Conservation (phyloP, 371 early-diverging fungal genomes). For the Actinomortierella wolfii region DNA sequence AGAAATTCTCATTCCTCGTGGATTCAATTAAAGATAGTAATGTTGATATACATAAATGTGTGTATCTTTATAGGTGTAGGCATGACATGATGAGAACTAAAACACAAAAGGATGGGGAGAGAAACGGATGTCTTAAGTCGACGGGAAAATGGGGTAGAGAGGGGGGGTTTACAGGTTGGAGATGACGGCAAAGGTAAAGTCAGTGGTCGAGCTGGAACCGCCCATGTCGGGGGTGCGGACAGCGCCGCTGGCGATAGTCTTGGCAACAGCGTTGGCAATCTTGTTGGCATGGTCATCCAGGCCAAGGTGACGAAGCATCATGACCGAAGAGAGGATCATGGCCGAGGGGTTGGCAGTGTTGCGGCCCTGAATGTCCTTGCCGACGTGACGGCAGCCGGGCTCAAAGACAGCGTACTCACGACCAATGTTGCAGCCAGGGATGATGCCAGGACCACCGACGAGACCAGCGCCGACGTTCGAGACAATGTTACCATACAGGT, state of each 20-base stretch:
- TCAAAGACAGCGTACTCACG: constrained; percentile 96
- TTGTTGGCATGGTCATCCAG: constrained; percentile 83
- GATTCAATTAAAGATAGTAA: no score
- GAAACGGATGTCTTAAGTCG: no score
- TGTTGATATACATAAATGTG: no score
- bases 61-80: no score
- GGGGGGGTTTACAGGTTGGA: constrained; percentile 54
- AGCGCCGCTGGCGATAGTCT: constrained; percentile 68
- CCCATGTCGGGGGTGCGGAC: constrained; percentile 82
- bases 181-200: constrained; percentile 87
- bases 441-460: constrained; percentile 93
- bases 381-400: constrained; percentile 96
- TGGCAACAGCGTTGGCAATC: constrained; percentile 81
- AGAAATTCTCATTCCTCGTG: no score
- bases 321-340: constrained; percentile 85
- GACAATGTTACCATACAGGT: constrained; percentile 97
- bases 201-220: constrained; percentile 80
- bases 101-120: no score
- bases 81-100: no score
- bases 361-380: constrained; percentile 86
- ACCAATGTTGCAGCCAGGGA: constrained; percentile 96
- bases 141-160: no score
- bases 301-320: constrained; percentile 92
- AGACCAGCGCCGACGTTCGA: constrained; percentile 96
- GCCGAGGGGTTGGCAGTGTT: constrained; percentile 95